Percentiles rank a stretch among this genome's conserved stretches.
Conservation (phyloP, 768 basidiomycete species). For the Auricularia heimuer region DNA sequence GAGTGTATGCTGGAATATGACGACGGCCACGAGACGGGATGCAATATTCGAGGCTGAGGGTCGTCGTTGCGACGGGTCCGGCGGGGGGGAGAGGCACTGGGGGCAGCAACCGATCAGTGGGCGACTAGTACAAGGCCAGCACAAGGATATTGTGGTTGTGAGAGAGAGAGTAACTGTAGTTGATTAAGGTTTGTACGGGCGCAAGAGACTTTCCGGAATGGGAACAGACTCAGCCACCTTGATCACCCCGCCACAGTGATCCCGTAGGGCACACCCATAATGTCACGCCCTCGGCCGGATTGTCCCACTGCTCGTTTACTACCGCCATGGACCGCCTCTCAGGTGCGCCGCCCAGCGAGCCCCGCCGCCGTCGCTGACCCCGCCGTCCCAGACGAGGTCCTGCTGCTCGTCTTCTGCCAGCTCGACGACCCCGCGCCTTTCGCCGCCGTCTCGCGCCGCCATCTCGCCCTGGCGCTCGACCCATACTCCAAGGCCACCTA, state of each 20-base stretch:
- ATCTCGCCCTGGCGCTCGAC: conserved; percentile 54
- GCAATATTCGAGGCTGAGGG: too few species aligned
- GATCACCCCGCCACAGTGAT: background rate
- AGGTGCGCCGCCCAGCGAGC: background rate
- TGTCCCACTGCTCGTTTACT: background rate
- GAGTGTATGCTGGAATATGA: too few species aligned
- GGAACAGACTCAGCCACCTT: too few species aligned
- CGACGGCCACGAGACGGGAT: too few species aligned
- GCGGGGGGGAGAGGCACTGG: too few species aligned
- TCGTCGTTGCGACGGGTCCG: too few species aligned
- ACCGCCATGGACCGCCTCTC: background rate
- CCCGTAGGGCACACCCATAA: background rate
- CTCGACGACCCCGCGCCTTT: conserved; percentile 55
- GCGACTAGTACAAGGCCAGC: too few species aligned
- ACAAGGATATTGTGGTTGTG: too few species aligned
- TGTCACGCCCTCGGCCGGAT: background rate
- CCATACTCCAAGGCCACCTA: conserved; percentile 70
- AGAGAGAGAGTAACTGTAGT: too few species aligned
- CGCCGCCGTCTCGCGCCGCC: conserved; percentile 47
- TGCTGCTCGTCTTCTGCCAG: conserved; percentile 66
- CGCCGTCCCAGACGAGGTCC: conserved; percentile 41
- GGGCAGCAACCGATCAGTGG: too few species aligned
- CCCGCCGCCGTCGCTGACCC: background rate
- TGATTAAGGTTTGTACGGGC: too few species aligned
- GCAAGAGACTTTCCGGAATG: too few species aligned